Evolutionary conservation across 495 filamentous ascomycete species (phyloP), one percentile per base, ranked within the genome.

Genomic region (Immersiella caudata): DNA sequence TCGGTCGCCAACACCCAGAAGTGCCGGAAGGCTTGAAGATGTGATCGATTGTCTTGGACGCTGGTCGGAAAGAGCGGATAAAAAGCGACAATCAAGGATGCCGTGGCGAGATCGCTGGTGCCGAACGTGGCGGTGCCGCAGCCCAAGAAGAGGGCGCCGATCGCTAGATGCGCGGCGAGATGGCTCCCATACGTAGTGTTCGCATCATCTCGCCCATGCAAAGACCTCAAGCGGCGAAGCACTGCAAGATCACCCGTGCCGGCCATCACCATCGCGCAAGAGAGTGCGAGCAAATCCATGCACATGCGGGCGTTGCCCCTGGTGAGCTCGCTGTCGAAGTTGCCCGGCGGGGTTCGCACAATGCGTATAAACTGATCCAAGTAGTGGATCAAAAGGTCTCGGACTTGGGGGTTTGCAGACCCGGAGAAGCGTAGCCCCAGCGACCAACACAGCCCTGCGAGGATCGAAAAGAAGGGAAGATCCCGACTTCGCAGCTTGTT

Each of bases 1-100:
- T 98, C 95, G 7, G 93, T 89, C 6, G 96, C 95, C 11, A 99
- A 84, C 16, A 96, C 93, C 95, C 95, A 99, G 73, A 99, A 89
- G 77, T 99, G 95, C 1, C 96, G 90, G 83, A 98, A 96, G 7
- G 95, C 95, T 83, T 99, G 95, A 3, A 98, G 84, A 68, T 99
- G 95, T 26, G 91, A 93, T 73, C 90, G 91, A 73, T 97, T 97
- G 80, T 98, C 95, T 59, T 95, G 88, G 3, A 97, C 90, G 4
- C 88, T 88, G 27, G 87, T 88, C 1, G 95, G 95, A 76, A 94
- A 98, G 24, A 97, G 83, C 0, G 95, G 95, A 71, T 98, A 98
- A 75, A 99, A 95, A 1, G 95, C 90, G 62, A 94, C 92, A 20
- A 99, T 84, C 8, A 99, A 83, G 0, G 92, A 86, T 8, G 93